These are phyloP conservation scores for Bonia amplexicaulis DNA, from an alignment of 176 grass and related monocot genomes.

Conservation along the genomic window DNA sequence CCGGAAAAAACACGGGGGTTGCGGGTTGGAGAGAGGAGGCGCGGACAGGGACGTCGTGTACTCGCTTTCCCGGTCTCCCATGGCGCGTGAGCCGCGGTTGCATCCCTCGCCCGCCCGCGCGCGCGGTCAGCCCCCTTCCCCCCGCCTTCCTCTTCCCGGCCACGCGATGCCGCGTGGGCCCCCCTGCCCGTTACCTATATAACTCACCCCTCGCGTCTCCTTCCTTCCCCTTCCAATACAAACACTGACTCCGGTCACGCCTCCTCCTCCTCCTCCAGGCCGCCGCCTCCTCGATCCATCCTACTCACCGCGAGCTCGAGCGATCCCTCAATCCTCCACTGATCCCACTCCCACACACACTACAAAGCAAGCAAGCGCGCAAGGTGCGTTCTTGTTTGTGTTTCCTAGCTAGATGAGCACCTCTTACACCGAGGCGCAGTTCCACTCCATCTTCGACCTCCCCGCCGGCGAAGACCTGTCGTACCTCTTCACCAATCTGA, in stretches of 20 bases:
- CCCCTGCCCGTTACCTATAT: constrained; percentile 14
- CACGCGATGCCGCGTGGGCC: constrained; percentile 13
- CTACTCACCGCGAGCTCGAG: not conserved
- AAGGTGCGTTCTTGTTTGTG: not conserved
- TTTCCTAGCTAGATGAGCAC: constrained; percentile 14
- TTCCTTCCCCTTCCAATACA: not conserved
- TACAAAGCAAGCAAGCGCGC: not conserved
- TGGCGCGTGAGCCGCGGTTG: constrained; percentile 69
- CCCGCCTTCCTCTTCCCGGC: not conserved
- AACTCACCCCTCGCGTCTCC: not conserved
- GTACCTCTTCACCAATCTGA: not conserved
- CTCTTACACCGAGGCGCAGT: constrained; percentile 26
- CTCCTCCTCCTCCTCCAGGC: not conserved
- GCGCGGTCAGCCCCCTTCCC: constrained; percentile 11
- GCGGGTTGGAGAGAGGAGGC: not conserved
- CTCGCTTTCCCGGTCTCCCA: constrained; percentile 56
- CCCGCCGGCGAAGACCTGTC: constrained; percentile 27
- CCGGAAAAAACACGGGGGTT: not conserved
- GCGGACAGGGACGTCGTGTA: not conserved
- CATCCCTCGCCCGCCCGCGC: not conserved
- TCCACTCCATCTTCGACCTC: constrained; percentile 31
- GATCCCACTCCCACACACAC: not conserved
- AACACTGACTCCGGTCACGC: not conserved
- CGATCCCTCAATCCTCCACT: not conserved
- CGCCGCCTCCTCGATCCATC: not conserved